Evolutionary conservation across 2,329 filamentous ascomycete species (phyloP).

Genomic region (Aspergillus sp.): DNA sequence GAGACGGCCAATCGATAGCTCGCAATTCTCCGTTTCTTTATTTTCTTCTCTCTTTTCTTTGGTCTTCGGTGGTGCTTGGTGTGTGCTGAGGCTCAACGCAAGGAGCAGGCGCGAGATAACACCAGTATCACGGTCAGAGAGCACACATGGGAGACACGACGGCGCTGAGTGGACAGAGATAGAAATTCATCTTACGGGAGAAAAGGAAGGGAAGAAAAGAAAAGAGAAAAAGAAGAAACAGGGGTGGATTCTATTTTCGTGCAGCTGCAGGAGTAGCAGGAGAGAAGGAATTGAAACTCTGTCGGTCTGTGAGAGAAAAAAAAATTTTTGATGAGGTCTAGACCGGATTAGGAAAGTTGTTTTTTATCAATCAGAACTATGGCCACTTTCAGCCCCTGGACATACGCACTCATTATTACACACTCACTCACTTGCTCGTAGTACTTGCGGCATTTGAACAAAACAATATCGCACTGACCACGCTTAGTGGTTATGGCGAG

Average conservation of each 20-base stretch:
- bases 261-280: no score
- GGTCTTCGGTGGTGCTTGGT: no score
- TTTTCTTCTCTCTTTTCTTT: no score
- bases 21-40: no score
- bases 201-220: conserved; percentile 1
- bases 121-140: conserved; percentile 1
- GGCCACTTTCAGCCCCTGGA: background rate
- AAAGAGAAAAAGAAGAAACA: conserved; percentile 2
- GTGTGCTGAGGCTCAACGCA: no score
- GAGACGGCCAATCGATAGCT: no score
- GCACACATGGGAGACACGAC: background rate
- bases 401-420: no score
- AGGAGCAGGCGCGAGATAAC: background rate
- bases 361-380: background rate
- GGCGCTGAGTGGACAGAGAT: conserved; percentile 1
- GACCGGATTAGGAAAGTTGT: background rate
- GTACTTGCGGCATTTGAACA: background rate
- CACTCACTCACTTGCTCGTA: no score
- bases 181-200: background rate
- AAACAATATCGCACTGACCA: background rate
- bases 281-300: conserved; percentile 1
- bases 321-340: background rate
- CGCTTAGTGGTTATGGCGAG: conserved; percentile 38
- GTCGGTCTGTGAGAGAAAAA: background rate
- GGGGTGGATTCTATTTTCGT: background rate